Evolutionary conservation across 306 rosid genomes (phyloP).

Genomic region (Gillenia trifoliata): DNA sequence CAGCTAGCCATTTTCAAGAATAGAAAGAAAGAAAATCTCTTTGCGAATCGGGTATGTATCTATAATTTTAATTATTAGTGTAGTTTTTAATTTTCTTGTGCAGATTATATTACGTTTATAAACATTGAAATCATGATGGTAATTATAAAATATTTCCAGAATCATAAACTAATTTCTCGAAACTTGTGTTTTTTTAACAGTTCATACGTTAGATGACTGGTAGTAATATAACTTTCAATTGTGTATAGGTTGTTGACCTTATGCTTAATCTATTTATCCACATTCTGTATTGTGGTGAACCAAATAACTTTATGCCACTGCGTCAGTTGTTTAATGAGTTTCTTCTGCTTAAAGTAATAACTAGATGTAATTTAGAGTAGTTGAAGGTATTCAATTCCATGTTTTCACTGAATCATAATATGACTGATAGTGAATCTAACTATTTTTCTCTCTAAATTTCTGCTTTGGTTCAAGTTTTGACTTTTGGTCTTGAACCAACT

Average conservation of each 20-base stretch:
- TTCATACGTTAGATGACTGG: neutral
- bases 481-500: slow-evolving; percentile 20
- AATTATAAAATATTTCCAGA: neutral
- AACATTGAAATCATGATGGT: neutral
- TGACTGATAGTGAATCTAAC: neutral
- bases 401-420: neutral
- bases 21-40: slow-evolving; percentile 66
- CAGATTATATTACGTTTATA: neutral
- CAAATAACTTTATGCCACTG: neutral
- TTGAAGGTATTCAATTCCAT: neutral
- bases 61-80: neutral
- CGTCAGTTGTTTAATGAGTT: neutral
- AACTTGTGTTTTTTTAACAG: neutral
- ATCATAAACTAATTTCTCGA: neutral
- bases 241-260: neutral
- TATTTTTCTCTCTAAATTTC: neutral
- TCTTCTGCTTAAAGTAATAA: neutral
- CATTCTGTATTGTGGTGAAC: neutral
- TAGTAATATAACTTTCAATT: neutral
- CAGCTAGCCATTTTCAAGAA: slow-evolving; percentile 80
- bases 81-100: neutral
- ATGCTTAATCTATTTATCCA: neutral
- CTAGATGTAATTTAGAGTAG: neutral
- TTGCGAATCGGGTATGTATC: slow-evolving; percentile 70
- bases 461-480: slow-evolving; percentile 8